phyloP scores from a whole-genome alignment of 2,329 filamentous ascomycete species.

The Pseudogymnoascus sp. region DNA sequence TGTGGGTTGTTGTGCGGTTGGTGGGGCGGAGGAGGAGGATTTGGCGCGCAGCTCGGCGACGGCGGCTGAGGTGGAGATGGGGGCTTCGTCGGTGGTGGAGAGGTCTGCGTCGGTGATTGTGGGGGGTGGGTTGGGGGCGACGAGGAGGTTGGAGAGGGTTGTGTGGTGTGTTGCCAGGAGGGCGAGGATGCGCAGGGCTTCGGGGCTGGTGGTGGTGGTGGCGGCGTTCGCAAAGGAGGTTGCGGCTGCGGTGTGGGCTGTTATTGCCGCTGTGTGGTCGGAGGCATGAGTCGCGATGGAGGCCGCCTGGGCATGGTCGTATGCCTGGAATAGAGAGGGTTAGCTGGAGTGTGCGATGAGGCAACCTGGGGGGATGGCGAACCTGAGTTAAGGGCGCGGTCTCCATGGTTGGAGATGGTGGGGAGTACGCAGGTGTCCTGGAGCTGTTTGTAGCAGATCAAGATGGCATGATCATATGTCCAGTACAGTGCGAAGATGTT shows the following conservation, averaged over 20 bases:
- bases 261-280: slow-evolving; percentile 73
- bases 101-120: slow-evolving; percentile 20
- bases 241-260: slow-evolving; percentile 81
- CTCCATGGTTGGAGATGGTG: slow-evolving; percentile 47
- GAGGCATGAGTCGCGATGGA: slow-evolving; percentile 59
- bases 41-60: slow-evolving; percentile 26
- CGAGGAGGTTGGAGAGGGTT: slow-evolving; percentile 72
- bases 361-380: slow-evolving; percentile 18
- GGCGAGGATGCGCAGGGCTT: slow-evolving; percentile 75
- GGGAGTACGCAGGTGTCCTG: slow-evolving; percentile 4
- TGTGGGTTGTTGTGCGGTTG: slow-evolving; percentile 10
- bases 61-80: slow-evolving; percentile 24
- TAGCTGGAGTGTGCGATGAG: slow-evolving; percentile 15
- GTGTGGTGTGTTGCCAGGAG: slow-evolving; percentile 85
- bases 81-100: slow-evolving; percentile 21
- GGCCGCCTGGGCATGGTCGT: slow-evolving; percentile 82
- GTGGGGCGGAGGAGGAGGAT: slow-evolving; percentile 21
- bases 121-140: slow-evolving; percentile 45
- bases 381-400: slow-evolving; percentile 60
- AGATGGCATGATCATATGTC: not conserved
- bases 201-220: slow-evolving; percentile 55
- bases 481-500: not conserved
- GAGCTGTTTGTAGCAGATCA: not conserved
- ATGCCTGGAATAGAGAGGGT: slow-evolving; percentile 48
- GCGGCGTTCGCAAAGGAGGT: slow-evolving; percentile 80